Conservation (phyloP, 306 rosid genomes). For the Vigna trinervia region DNA sequence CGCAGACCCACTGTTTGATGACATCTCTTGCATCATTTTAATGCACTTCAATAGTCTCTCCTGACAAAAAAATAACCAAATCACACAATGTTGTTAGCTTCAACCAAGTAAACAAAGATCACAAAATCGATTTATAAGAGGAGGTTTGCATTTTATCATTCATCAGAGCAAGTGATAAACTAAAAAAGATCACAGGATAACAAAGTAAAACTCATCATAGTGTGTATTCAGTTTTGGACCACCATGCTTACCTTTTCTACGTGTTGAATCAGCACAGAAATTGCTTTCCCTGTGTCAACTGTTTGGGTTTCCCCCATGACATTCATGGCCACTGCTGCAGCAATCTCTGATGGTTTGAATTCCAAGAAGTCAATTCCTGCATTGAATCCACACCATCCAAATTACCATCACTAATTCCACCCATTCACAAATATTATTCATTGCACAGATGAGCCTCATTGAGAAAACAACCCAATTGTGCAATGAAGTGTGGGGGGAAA, state of each 20-base stretch:
- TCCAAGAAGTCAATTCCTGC: slow-evolving; percentile 96
- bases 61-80: slow-evolving; percentile 51
- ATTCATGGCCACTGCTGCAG: slow-evolving; percentile 86
- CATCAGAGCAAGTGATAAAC: slow-evolving; percentile 37
- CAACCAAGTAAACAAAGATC: neutral
- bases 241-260: slow-evolving; percentile 65
- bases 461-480: slow-evolving; percentile 24
- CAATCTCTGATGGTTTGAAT: slow-evolving; percentile 91
- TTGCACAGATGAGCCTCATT: slow-evolving; percentile 30
- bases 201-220: slow-evolving; percentile 24
- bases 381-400: slow-evolving; percentile 63
- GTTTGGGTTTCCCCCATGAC: slow-evolving; percentile 65
- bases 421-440: slow-evolving; percentile 28
- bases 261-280: slow-evolving; percentile 66
- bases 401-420: slow-evolving; percentile 32
- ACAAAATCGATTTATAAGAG: too few species aligned
- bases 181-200: slow-evolving; percentile 32
- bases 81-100: neutral
- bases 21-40: slow-evolving; percentile 53
- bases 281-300: slow-evolving; percentile 61
- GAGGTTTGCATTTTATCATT: neutral
- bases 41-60: slow-evolving; percentile 77
- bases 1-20: slow-evolving; percentile 38
- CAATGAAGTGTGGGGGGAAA: slow-evolving; percentile 15
- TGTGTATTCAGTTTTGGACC: slow-evolving; percentile 45